Evolutionary conservation across 495 filamentous ascomycete genomes (phyloP).

Genomic region (Pseudoneurospora amorphoporcata): DNA sequence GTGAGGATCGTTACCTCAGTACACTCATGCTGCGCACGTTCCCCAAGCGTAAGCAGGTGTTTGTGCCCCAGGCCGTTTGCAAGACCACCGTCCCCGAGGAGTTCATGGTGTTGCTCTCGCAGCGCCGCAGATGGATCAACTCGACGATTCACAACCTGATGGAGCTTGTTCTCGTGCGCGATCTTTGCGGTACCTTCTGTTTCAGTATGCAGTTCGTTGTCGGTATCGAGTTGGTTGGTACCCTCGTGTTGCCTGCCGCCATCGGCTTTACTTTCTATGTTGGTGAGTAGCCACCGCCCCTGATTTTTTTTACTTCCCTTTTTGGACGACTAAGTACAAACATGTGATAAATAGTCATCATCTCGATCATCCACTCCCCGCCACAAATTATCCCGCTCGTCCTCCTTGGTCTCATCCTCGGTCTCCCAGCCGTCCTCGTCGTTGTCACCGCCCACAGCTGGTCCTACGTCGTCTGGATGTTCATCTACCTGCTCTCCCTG

Average conservation of each 20-base stretch:
- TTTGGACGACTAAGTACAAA: not conserved
- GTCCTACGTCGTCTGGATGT: constrained; percentile 94
- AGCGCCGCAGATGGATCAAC: constrained; percentile 98
- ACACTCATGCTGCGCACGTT: constrained; percentile 98
- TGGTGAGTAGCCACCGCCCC: constrained; percentile 42
- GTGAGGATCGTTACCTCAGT: constrained; percentile 93
- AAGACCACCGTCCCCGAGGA: constrained; percentile 94
- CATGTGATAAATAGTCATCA: constrained; percentile 51
- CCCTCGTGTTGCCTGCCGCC: constrained; percentile 87
- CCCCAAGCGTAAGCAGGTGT: constrained; percentile 97
- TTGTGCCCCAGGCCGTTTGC: constrained; percentile 96
- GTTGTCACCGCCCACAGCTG: constrained; percentile 91
- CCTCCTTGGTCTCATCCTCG: constrained; percentile 83
- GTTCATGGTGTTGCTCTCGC: constrained; percentile 86
- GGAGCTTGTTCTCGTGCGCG: constrained; percentile 89
- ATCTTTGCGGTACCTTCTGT: constrained; percentile 98
- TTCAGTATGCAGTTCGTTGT: constrained; percentile 99
- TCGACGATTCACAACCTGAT: constrained; percentile 98
- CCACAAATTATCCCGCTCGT: constrained; percentile 90
- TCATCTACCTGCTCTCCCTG: constrained; percentile 85
- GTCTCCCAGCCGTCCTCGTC: constrained; percentile 86
- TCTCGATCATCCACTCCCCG: constrained; percentile 70
- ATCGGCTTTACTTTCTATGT: constrained; percentile 97
- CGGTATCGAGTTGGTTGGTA: constrained; percentile 91
- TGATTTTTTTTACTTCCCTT: not conserved